Percentiles rank a stretch among this genome's conserved stretches.
These are phyloP conservation scores for Eustoma russellianum DNA, from an alignment of 257 asterid genomes.

Conservation along the genomic window DNA sequence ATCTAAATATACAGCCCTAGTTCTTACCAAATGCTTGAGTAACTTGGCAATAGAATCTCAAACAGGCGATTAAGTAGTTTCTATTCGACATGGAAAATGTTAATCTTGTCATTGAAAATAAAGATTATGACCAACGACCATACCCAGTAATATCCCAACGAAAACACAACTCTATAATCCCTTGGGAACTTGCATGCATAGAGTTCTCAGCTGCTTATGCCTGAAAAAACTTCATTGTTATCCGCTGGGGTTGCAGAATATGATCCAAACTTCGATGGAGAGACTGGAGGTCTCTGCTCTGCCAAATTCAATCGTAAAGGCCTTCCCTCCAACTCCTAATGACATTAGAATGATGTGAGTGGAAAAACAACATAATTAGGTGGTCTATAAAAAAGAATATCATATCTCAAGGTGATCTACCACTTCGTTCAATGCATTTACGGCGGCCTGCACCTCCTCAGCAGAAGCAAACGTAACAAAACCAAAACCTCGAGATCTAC, in stretches of 20 bases:
- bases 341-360: constrained; percentile 7
- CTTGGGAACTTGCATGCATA: no score
- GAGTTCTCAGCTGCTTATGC: neutral
- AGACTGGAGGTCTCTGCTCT: constrained; percentile 27
- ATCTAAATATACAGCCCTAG: no score
- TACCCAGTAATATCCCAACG: no score
- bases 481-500: constrained; percentile 88
- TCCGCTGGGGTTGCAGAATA: constrained; percentile 12
- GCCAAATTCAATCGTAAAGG: constrained; percentile 62
- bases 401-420: constrained; percentile 30
- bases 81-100: no score
- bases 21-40: no score
- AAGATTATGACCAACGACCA: no score
- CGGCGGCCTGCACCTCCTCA: constrained; percentile 53
- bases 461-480: constrained; percentile 66
- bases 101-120: no score
- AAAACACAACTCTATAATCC: no score
- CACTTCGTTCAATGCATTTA: constrained; percentile 67
- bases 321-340: constrained; percentile 74
- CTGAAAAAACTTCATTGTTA: constrained; percentile 2
- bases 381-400: neutral
- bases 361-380: neutral
- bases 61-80: no score
- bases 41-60: no score
- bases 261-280: constrained; percentile 19